phyloP scores from a whole-genome alignment of 108 stramenopile genomes.

The Licmophora abbreviata region DNA sequence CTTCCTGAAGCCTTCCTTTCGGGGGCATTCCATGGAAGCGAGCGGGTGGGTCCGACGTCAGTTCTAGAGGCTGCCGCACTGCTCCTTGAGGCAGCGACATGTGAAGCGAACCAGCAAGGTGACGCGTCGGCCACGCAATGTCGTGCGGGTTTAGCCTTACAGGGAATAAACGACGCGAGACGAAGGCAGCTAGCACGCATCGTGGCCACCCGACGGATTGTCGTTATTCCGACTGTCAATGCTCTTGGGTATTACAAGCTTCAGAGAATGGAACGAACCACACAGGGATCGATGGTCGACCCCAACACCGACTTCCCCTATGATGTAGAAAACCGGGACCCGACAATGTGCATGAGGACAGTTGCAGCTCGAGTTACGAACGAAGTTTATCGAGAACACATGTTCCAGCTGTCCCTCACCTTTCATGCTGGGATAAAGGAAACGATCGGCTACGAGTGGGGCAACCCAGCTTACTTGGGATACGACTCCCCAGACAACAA shows the following conservation, averaged over 20 bases:
- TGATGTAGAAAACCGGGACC: slow-evolving; percentile 28
- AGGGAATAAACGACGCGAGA: slow-evolving; percentile 21
- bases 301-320: slow-evolving; percentile 92
- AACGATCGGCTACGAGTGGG: slow-evolving; percentile 90
- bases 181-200: slow-evolving; percentile 61
- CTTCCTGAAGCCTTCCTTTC: slow-evolving; percentile 71
- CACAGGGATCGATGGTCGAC: slow-evolving; percentile 50
- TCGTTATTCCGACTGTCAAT: slow-evolving; percentile 73
- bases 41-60: slow-evolving; percentile 70
- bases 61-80: slow-evolving; percentile 47
- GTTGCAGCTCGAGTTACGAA: slow-evolving; percentile 79
- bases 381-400: slow-evolving; percentile 68
- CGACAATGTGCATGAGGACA: slow-evolving; percentile 61
- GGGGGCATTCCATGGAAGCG: slow-evolving; percentile 74
- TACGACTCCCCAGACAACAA: slow-evolving; percentile 42
- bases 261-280: slow-evolving; percentile 26
- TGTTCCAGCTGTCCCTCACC: slow-evolving; percentile 77
- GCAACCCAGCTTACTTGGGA: slow-evolving; percentile 33
- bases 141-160: slow-evolving; percentile 19
- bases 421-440: slow-evolving; percentile 94
- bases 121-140: slow-evolving; percentile 8
- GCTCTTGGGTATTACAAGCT: slow-evolving; percentile 53
- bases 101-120: slow-evolving; percentile 27
- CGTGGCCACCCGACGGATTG: slow-evolving; percentile 48
- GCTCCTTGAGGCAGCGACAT: slow-evolving; percentile 40